These are phyloP conservation scores for Globisporangium polare DNA, from an alignment of 352 stramenopile species.

Conservation along the genomic window DNA sequence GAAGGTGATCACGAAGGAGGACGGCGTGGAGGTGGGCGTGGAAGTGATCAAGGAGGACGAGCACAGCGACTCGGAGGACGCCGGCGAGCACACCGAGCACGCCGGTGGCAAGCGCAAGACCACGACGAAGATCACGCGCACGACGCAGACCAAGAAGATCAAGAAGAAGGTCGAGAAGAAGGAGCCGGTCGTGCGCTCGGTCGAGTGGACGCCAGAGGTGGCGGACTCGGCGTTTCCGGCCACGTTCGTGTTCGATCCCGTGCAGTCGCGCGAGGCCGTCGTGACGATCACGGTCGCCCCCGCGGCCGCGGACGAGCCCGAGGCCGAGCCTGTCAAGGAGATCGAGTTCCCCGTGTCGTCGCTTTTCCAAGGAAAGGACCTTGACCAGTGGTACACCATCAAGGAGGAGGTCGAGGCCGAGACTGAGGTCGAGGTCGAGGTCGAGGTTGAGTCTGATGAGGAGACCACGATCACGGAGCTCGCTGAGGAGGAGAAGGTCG, in stretches of 20 bases:
- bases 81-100: constrained; percentile 7
- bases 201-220: constrained; percentile 25
- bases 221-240: constrained; percentile 38
- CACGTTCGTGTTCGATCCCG: constrained; percentile 76
- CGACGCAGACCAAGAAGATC: constrained; percentile 48
- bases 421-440: constrained; percentile 14
- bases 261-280: constrained; percentile 78
- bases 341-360: constrained; percentile 74
- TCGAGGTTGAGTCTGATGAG: constrained; percentile 15
- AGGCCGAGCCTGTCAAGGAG: constrained; percentile 64
- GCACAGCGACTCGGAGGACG: constrained; percentile 17
- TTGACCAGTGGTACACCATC: constrained; percentile 74
- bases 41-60: constrained; percentile 29
- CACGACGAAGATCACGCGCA: constrained; percentile 56
- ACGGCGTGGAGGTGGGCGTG: constrained; percentile 42
- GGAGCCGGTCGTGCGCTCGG: constrained; percentile 31
- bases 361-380: constrained; percentile 51
- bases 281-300: constrained; percentile 61
- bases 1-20: constrained; percentile 19
- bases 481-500: constrained; percentile 14
- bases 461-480: constrained; percentile 14
- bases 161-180: constrained; percentile 52
- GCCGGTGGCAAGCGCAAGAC: constrained; percentile 39
- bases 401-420: constrained; percentile 31
- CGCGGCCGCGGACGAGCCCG: constrained; percentile 34